Conservation (phyloP, 163 green algal species). For the Chlamydomonas reinhardtii region DNA sequence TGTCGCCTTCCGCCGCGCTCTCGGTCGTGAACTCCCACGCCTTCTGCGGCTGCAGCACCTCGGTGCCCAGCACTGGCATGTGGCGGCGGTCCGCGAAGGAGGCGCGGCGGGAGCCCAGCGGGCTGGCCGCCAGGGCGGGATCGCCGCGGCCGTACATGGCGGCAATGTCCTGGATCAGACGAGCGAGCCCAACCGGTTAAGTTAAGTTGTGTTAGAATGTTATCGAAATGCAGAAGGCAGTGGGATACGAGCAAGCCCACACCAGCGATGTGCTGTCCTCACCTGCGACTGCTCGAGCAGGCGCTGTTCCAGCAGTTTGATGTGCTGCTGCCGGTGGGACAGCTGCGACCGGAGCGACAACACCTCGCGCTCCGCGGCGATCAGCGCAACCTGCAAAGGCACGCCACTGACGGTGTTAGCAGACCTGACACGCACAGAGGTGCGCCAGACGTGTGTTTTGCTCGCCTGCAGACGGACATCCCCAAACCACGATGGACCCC, state of each 20-base stretch:
- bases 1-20: background rate
- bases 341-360: constrained; percentile 45
- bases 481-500: background rate
- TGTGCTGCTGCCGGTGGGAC: constrained; percentile 47
- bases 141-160: constrained; percentile 43
- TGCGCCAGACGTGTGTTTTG: no score
- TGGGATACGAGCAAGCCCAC: no score
- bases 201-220: no score
- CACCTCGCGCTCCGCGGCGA: constrained; percentile 44
- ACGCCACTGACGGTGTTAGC: background rate
- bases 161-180: constrained; percentile 20
- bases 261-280: background rate
- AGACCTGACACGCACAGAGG: no score
- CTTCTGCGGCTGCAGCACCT: constrained; percentile 32
- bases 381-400: constrained; percentile 10
- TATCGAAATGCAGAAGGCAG: no score
- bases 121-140: constrained; percentile 1
- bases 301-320: constrained; percentile 46
- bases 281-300: constrained; percentile 51
- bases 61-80: background rate
- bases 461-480: no score
- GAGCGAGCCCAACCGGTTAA: no score
- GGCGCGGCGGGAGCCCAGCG: background rate
- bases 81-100: constrained; percentile 18
- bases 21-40: constrained; percentile 13